Evolutionary conservation across 2,329 filamentous ascomycete species (phyloP), one percentile per base, ranked within the genome.

Genomic region (Penicillium sp.): DNA sequence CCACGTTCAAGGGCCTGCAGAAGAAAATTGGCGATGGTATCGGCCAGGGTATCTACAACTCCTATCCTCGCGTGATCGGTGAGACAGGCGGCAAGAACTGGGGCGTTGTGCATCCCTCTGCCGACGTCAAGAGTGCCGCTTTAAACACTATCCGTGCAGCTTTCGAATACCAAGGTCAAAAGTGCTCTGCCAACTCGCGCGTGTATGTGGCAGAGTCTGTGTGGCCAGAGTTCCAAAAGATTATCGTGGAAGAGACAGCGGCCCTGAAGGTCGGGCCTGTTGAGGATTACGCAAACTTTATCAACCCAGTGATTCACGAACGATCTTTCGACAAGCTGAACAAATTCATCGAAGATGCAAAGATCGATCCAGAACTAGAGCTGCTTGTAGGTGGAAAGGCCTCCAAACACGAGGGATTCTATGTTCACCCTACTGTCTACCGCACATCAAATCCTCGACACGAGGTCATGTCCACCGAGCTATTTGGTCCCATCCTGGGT

Each of bases 11-110:
- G 61, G 86, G 87, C 66, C 81, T 97, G 7, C 96, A 94, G 72
- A 91, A 90, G 22, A 85, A 90, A 73, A 96, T 96, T 67, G 90
- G 90, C 4, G 81, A 84, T 61, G 90, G 89, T 37, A 87, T 95
- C 11, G 89, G 89, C 7, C 86, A 91, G 68, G 90, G 89, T 55
- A 88, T 85, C 54, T 96, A 96, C 78, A 82, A 82, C 60, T 86
- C 88, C 62, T 96, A 96, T 77, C 91, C 91, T 39, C 87, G 91
- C 66, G 89, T 96, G 62, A 90, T 96, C 3, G 91, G 90, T 58
- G 91, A 96, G 82, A 95, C 91, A 18, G 91, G 91, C 56, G 91
- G 91, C 73, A 96, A 96, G 84, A 95, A 96, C 81, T 96, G 92
- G 82, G 90, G 94, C 75, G 77, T 96, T 50, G 77, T 96, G 35